These are phyloP conservation scores for Ceratocystis albifundus DNA, from an alignment of 2,329 filamentous ascomycete genomes.

Conservation along the genomic window DNA sequence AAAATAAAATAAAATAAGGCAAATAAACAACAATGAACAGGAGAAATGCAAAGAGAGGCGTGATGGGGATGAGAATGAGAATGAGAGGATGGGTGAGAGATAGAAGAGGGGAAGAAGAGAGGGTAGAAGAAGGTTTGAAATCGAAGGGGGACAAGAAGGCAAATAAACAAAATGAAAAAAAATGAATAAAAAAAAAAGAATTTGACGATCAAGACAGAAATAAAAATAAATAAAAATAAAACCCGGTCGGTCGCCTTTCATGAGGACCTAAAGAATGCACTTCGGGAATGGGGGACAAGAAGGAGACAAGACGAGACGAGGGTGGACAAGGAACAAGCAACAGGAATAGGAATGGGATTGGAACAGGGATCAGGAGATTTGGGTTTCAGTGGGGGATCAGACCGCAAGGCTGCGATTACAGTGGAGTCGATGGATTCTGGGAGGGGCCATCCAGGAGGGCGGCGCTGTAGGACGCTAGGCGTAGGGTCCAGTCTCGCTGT, in stretches of 20 bases:
- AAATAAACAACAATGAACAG: conserved; percentile 11
- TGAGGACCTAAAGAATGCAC: neutral
- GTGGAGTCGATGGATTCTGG: neutral
- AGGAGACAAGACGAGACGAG: too few species aligned
- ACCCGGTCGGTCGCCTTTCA: too few species aligned
- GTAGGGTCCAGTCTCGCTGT: too few species aligned
- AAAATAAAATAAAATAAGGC: conserved; percentile 9
- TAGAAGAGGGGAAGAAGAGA: neutral
- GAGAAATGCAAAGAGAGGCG: conserved; percentile 1
- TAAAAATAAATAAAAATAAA: neutral
- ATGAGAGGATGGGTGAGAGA: neutral
- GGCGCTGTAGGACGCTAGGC: neutral
- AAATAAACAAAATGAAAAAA: conserved; percentile 7
- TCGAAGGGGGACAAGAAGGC: neutral
- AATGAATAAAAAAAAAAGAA: neutral
- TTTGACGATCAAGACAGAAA: neutral
- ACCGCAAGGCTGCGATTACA: neutral
- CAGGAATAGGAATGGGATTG: conserved; percentile 11
- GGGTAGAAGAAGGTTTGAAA: neutral
- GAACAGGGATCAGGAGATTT: neutral
- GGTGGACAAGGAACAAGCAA: neutral
- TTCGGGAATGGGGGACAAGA: conserved; percentile 1
- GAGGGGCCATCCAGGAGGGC: neutral
- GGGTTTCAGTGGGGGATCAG: conserved; percentile 9
- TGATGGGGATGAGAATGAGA: neutral